These are phyloP conservation scores for Microdochium trichocladiopsis DNA, from an alignment of 2,329 filamentous ascomycete genomes.

Conservation along the genomic window DNA sequence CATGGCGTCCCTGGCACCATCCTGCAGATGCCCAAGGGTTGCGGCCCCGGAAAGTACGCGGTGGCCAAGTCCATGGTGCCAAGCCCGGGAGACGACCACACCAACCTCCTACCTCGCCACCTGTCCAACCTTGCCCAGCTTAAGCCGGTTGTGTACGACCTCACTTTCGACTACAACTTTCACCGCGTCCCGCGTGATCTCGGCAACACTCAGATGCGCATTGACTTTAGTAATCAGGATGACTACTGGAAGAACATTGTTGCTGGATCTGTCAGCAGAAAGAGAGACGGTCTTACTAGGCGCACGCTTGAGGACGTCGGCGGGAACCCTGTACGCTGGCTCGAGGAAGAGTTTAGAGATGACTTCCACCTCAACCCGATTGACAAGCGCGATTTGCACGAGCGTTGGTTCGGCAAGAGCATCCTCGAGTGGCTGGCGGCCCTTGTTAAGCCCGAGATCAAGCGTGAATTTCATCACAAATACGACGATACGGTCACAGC, in stretches of 20 bases:
- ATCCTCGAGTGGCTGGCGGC: conserved; percentile 20
- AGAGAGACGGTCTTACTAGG: conserved; percentile 11
- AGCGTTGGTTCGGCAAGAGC: conserved; percentile 25
- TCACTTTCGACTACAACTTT: conserved; percentile 34
- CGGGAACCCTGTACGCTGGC: conserved; percentile 24
- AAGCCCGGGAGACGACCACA: conserved; percentile 2
- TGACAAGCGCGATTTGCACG: conserved; percentile 18
- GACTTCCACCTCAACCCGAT: conserved; percentile 20
- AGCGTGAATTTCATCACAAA: conserved; percentile 14
- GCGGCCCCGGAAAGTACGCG: conserved; percentile 30
- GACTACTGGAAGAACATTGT: conserved; percentile 28
- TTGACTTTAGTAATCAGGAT: conserved; percentile 29
- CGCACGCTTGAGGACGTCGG: conserved; percentile 18
- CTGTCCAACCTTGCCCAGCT: conserved; percentile 5
- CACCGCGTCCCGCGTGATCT: conserved; percentile 19
- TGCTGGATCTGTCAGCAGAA: conserved; percentile 12
- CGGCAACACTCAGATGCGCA: conserved; percentile 23
- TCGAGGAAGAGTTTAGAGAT: conserved; percentile 29
- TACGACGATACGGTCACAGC: conserved; percentile 13
- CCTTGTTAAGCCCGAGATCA: conserved; percentile 15
- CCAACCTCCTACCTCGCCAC: conserved; percentile 14
- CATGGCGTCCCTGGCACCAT: conserved; percentile 28
- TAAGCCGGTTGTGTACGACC: conserved; percentile 19
- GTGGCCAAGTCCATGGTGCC: conserved; percentile 22
- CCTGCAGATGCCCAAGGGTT: conserved; percentile 30